phyloP scores from a whole-genome alignment of 1,284 basidiomycete species.

The Ganoderma sp. region DNA sequence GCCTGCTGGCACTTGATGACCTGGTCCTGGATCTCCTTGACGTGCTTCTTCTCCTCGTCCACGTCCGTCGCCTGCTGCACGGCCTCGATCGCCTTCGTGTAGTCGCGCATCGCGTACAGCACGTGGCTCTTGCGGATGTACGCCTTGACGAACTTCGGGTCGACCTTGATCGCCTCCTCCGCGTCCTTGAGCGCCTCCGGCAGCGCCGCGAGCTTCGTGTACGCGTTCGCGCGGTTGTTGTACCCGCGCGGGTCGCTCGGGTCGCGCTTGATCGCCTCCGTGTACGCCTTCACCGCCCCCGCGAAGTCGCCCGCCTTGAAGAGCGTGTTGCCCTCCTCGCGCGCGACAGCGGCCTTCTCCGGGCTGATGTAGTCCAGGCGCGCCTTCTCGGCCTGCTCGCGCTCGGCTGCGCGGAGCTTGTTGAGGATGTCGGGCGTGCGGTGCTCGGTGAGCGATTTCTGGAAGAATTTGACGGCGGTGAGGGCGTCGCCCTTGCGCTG shows the following conservation, averaged over 20 bases:
- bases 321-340: constrained; percentile 90
- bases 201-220: constrained; percentile 93
- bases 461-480: constrained; percentile 87
- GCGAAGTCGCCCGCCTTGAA: constrained; percentile 95
- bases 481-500: constrained; percentile 80
- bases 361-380: constrained; percentile 90
- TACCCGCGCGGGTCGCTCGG: constrained; percentile 91
- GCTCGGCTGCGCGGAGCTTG: constrained; percentile 90
- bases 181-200: constrained; percentile 97
- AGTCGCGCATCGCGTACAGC: constrained; percentile 90
- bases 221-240: constrained; percentile 97
- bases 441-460: constrained; percentile 95
- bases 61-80: constrained; percentile 76
- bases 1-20: constrained; percentile 85
- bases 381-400: constrained; percentile 78
- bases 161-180: constrained; percentile 91
- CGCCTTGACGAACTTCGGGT: constrained; percentile 92
- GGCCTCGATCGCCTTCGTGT: constrained; percentile 85
- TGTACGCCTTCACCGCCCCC: constrained; percentile 91
- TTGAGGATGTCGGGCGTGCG: constrained; percentile 92
- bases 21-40: constrained; percentile 80
- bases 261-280: constrained; percentile 96
- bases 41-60: constrained; percentile 81
- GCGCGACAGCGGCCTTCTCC: constrained; percentile 80
- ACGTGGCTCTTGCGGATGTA: constrained; percentile 95